Conservation (phyloP, 140 eudicot genomes). For the Cichorium intybus region DNA sequence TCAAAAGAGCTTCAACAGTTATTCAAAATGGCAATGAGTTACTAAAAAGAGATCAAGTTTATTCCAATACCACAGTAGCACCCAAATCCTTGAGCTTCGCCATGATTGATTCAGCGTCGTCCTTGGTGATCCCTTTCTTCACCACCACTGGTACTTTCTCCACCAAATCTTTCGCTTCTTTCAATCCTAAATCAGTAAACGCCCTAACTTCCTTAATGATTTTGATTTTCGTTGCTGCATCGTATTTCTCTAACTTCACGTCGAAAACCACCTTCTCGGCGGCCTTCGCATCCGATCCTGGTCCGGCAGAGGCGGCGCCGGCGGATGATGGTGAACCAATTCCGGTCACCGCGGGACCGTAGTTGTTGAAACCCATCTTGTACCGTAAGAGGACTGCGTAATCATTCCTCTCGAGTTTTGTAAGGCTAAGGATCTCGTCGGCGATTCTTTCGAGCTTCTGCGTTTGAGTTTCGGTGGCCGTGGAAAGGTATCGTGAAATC, state of each 20-base stretch:
- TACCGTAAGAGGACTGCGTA: conserved; percentile 58
- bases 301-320: conserved; percentile 25
- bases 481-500: conserved; percentile 29
- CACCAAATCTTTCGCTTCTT: conserved; percentile 89
- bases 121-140: conserved; percentile 79
- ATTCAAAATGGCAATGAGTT: conserved; percentile 10
- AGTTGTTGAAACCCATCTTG: conserved; percentile 69
- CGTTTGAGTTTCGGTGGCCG: conserved; percentile 43
- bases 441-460: conserved; percentile 76
- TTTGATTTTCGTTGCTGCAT: conserved; percentile 72
- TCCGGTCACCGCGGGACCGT: conserved; percentile 60
- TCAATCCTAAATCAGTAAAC: conserved; percentile 78
- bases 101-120: conserved; percentile 64
- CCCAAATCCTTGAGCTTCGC: conserved; percentile 78
- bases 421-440: conserved; percentile 71
- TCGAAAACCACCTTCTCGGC: conserved; percentile 72
- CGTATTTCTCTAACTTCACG: conserved; percentile 81
- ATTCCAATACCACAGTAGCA: conserved; percentile 83
- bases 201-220: conserved; percentile 78
- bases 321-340: conserved; percentile 21
- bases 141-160: conserved; percentile 75
- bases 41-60: conserved; percentile 13
- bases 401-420: conserved; percentile 65
- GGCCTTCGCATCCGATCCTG: conserved; percentile 45
- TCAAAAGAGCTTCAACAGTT: conserved; percentile 7